Evolutionary conservation across 345 rosid species (phyloP).

Genomic region (Eutrema heterophyllum): DNA sequence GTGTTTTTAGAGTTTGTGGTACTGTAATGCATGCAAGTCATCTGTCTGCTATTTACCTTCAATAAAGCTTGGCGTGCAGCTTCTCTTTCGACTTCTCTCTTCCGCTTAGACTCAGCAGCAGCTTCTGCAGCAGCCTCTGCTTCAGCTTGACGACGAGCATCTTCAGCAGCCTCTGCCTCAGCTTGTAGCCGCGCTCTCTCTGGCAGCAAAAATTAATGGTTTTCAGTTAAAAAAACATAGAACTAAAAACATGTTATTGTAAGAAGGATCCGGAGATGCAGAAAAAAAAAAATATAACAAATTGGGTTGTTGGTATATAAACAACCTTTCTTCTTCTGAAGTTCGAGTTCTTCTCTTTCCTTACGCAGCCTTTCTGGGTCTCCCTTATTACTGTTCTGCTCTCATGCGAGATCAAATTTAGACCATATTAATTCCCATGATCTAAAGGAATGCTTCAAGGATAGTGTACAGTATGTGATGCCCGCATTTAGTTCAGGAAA

Average conservation of each 20-base stretch:
- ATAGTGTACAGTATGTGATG: background rate
- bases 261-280: background rate
- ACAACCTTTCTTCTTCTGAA: conserved; percentile 70
- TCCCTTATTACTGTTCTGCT: conserved; percentile 54
- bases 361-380: conserved; percentile 79
- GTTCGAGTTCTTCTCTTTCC: conserved; percentile 85
- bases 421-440: conserved; percentile 5
- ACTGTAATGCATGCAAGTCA: background rate
- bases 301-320: background rate
- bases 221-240: background rate
- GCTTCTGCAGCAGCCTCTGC: conserved; percentile 94
- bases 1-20: background rate
- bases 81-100: conserved; percentile 89
- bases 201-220: conserved; percentile 21
- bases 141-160: conserved; percentile 74
- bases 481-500: background rate
- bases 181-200: conserved; percentile 93
- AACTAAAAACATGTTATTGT: background rate
- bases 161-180: conserved; percentile 92
- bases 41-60: conserved; percentile 43
- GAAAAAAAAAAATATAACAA: background rate
- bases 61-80: conserved; percentile 85
- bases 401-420: conserved; percentile 18
- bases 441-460: background rate
- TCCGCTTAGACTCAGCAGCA: conserved; percentile 71